Conservation (phyloP, 805 yeast genomes). For the Metschnikowia continentalis region DNA sequence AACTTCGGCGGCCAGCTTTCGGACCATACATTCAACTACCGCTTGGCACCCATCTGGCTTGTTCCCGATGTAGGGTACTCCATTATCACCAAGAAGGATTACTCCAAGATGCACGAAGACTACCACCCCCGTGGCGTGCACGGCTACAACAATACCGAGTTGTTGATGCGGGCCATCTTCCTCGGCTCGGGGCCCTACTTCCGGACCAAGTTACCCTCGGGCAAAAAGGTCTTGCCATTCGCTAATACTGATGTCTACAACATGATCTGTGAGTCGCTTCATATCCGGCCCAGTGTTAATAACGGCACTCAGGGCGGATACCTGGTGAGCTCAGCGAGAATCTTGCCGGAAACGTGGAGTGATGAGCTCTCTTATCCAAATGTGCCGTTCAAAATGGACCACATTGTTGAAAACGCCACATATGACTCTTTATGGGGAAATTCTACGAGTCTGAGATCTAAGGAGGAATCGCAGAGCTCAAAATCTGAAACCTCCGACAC, state of each 20-base stretch:
- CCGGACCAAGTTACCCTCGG: slow-evolving; percentile 24
- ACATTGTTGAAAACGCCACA: slow-evolving; percentile 45
- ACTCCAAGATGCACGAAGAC: slow-evolving; percentile 44
- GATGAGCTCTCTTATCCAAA: slow-evolving; percentile 48
- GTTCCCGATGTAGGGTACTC: slow-evolving; percentile 81
- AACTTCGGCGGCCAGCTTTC: slow-evolving; percentile 45
- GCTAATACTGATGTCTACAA: slow-evolving; percentile 70
- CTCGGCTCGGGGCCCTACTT: slow-evolving; percentile 81
- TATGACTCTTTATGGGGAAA: slow-evolving; percentile 44
- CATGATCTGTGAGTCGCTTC: slow-evolving; percentile 63
- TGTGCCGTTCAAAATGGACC: slow-evolving; percentile 43
- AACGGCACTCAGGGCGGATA: slow-evolving; percentile 45
- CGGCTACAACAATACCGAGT: slow-evolving; percentile 76
- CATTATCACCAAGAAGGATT: slow-evolving; percentile 56
- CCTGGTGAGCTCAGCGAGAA: slow-evolving; percentile 22
- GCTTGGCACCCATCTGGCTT: slow-evolving; percentile 84
- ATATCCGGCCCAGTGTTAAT: slow-evolving; percentile 48
- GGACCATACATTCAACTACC: slow-evolving; percentile 43
- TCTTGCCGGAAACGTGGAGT: slow-evolving; percentile 42
- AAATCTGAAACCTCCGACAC: neutral
- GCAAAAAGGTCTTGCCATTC: slow-evolving; percentile 53
- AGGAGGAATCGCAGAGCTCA: too few relatives aligned
- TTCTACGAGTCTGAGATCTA: too few relatives aligned
- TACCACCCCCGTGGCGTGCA: slow-evolving; percentile 75
- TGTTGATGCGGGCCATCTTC: slow-evolving; percentile 80